Base-by-base conservation (phyloP, 192 early-diverging fungal species). In the Chytriomyces sp. region DNA sequence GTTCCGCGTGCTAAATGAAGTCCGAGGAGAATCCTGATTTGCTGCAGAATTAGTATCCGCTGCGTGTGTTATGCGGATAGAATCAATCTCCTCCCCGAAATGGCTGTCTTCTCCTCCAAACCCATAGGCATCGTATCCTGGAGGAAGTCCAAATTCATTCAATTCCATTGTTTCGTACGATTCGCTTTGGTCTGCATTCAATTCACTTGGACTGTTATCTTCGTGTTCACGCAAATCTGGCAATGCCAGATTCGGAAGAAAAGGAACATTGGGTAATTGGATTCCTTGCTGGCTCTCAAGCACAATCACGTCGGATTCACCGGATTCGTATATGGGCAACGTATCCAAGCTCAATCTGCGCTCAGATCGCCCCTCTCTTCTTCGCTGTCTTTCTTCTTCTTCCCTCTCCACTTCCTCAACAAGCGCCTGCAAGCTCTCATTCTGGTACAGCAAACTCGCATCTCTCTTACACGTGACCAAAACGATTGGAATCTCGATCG, bases 331-430 rank as follows among this genome's bases (percentile, higher is more conserved):
- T 18, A 78, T 20, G 1, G 77, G 77, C 45, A 78, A 28, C 45
- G 77, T 72, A 8, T 78, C 77, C 46, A 78, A 50, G 62, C 77
- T 78, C 23, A 13, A 13, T 23, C 67, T n/a, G 18, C 76, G 20
- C 44, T 13, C 49, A 35, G 35, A 35, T 9, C 20, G 18, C 18
- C 69, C 69, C 7, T 60, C 57, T 57, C 50, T 5, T 13, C 71
- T 8, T 45, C 71, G 16, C 71, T 62, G 16, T 10, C 71, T 8
- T 18, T 73, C 71, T 24, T 70, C 77, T n/a, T 69, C 67, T 35
- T 78, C 77, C 62, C 77, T 47, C 47, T 78, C 77, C 45, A 63
- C 67, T 43, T 78, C 77, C 47, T 78, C 77, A 3, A 78, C 69
- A 43, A 78, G 24, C 3, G 77, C 68, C 26, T 49, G 28, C 18